Base-by-base conservation (phyloP, 108 stramenopile genomes). In the Nannochloropsis salina region DNA sequence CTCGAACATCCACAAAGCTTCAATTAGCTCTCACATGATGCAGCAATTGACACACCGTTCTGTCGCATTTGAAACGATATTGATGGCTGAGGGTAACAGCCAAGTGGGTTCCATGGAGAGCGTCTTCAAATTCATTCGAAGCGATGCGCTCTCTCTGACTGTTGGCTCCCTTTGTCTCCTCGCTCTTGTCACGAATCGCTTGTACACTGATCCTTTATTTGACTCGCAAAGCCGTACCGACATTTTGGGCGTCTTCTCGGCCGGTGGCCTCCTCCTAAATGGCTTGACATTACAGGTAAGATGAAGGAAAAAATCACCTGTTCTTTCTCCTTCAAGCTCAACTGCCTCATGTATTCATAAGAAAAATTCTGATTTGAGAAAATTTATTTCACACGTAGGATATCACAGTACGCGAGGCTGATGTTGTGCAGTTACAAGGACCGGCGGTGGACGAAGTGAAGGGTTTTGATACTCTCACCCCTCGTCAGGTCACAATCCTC, bases 141-240 rank as follows among this genome's bases (percentile, higher is more conserved):
- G 61, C 61, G 61, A 74, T 74, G 61, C 61, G 20, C 61, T 74
- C 20, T 74, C 61, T 3, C n/a, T 74, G 61, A n/a, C 20, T n/a
- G 61, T 74, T 15, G 61, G 61, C 20, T 74, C 61, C 61, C 61
- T 74, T n/a, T 15, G 20, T n/a, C 61, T 74, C 61, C n/a, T 74
- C 20, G 61, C 61, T n/a, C 61, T 74, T 15, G 61, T 74, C 6
- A 74, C 61, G 8, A 74, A 74, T n/a, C 61, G 61, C 20, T n/a
- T 74, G 61, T 74, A 74, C 61, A 74, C 61, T n/a, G 61, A 74
- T n/a, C 61, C 61, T n/a, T 74, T 74, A n/a, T 74, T 74, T 74
- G 61, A 74, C 3, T 74, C 61, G 15, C 61, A 74, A n/a, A 74
- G 61, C 61, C 61, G 61, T n/a, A 74, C 61, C 61, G 61, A 74